These are phyloP conservation scores for Millerago galiae DNA, from an alignment of 805 yeast genomes.

Conservation along the genomic window DNA sequence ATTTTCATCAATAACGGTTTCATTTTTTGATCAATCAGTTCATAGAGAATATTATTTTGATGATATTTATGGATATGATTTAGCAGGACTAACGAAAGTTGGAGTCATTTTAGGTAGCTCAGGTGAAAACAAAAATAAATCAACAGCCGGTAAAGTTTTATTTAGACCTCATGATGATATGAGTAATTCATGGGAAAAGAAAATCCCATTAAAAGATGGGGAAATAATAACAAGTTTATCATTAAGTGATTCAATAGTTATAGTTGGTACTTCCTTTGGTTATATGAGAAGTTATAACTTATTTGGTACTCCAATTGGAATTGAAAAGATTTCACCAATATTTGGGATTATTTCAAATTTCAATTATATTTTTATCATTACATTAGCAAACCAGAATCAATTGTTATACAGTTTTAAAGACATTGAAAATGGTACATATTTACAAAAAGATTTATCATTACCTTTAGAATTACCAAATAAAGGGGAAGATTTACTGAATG, in stretches of 20 bases:
- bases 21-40: constrained; percentile 73
- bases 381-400: constrained; percentile 25
- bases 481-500: constrained; percentile 35
- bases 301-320: constrained; percentile 64
- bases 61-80: constrained; percentile 64
- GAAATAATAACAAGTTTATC: constrained; percentile 69
- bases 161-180: constrained; percentile 65
- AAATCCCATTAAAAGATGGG: constrained; percentile 39
- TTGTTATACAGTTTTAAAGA: constrained; percentile 37
- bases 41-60: constrained; percentile 82
- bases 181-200: constrained; percentile 65
- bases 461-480: constrained; percentile 30
- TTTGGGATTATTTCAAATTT: constrained; percentile 39
- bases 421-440: constrained; percentile 40
- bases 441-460: constrained; percentile 39
- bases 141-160: constrained; percentile 39
- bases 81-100: constrained; percentile 62
- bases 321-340: constrained; percentile 68
- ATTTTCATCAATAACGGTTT: constrained; percentile 71
- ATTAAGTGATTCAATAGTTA: constrained; percentile 51
- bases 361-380: constrained; percentile 25
- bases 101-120: constrained; percentile 61
- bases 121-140: constrained; percentile 26
- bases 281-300: constrained; percentile 63
- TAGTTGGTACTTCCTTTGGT: constrained; percentile 73